A percentile compares a stretch with the other conserved stretches of the same genome.
phyloP scores from a whole-genome alignment of 768 basidiomycete genomes.

The Termitomyces sp. region DNA sequence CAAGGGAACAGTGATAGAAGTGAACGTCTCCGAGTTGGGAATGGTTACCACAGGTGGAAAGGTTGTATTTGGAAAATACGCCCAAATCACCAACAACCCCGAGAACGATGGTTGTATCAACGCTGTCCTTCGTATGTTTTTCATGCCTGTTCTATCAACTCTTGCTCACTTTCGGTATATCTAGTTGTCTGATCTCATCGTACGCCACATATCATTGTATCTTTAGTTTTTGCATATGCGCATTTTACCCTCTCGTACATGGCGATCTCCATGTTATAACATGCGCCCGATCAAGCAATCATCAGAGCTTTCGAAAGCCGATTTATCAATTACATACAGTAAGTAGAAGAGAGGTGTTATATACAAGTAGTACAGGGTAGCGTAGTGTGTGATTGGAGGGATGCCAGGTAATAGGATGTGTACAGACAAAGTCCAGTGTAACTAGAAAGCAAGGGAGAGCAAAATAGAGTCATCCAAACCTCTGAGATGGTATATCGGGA shows the following conservation, averaged over 20 bases:
- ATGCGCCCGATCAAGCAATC: too few species aligned
- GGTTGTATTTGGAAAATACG: constrained; percentile 90
- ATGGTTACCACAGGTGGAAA: constrained; percentile 98
- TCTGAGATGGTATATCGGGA: background rate
- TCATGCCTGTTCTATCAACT: background rate
- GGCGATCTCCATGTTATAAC: background rate
- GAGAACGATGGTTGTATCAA: constrained; percentile 98
- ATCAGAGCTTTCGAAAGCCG: background rate
- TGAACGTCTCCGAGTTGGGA: constrained; percentile 97
- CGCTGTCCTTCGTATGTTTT: constrained; percentile 78
- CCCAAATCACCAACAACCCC: constrained; percentile 91
- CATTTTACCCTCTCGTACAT: background rate
- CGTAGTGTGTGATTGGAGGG: background rate
- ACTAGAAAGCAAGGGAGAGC: background rate
- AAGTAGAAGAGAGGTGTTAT: background rate
- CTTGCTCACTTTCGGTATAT: background rate
- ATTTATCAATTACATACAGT: constrained; percentile 2
- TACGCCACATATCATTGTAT: constrained; percentile 15
- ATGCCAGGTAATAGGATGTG: background rate
- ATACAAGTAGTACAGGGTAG: background rate
- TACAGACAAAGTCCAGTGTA: background rate
- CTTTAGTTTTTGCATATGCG: constrained; percentile 7
- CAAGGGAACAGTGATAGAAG: constrained; percentile 97
- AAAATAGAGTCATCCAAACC: background rate
- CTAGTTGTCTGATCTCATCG: constrained; percentile 27